Evolutionary conservation across 768 basidiomycete species (phyloP).

Genomic region (Rhodotorula taiwanensis): DNA sequence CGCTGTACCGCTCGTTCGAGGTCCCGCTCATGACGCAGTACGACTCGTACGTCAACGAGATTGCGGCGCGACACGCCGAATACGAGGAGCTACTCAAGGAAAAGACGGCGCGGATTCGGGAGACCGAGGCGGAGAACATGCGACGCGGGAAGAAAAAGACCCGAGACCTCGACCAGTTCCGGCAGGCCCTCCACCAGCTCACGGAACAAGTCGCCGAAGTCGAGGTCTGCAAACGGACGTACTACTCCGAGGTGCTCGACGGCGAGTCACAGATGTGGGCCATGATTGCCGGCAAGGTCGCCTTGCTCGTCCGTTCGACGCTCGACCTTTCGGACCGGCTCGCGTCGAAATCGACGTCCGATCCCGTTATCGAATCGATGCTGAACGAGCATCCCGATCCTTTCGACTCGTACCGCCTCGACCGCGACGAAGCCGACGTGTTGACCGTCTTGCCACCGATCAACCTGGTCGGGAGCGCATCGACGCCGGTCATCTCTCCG

Average conservation of each 20-base stretch:
- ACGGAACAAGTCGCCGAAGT: conserved; percentile 37
- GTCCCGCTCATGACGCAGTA: conserved; percentile 34
- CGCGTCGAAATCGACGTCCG: conserved; percentile 33
- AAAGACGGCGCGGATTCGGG: conserved; percentile 27
- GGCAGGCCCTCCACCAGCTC: conserved; percentile 31
- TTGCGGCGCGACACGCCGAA: conserved; percentile 31
- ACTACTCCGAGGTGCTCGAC: conserved; percentile 29
- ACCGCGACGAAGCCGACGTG: conserved; percentile 33
- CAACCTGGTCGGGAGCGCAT: conserved; percentile 9
- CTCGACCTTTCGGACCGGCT: conserved; percentile 36
- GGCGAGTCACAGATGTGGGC: conserved; percentile 33
- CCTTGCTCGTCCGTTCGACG: conserved; percentile 27
- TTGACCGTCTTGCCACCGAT: conserved; percentile 35
- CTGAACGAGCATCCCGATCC: conserved; percentile 35
- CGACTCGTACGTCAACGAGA: conserved; percentile 30
- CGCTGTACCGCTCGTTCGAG: conserved; percentile 33
- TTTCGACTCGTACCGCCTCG: conserved; percentile 33
- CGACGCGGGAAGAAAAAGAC: conserved; percentile 32
- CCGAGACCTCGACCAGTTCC: conserved; percentile 34
- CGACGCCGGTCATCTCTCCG: neutral
- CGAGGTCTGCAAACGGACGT: conserved; percentile 34
- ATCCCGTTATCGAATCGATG: conserved; percentile 34
- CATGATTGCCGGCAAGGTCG: conserved; percentile 31
- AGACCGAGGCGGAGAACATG: conserved; percentile 38
- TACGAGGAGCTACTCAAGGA: conserved; percentile 33